Evolutionary conservation across 192 early-diverging fungal species (phyloP), one percentile per base, ranked within the genome.

Genomic region (Podila minutissima): DNA sequence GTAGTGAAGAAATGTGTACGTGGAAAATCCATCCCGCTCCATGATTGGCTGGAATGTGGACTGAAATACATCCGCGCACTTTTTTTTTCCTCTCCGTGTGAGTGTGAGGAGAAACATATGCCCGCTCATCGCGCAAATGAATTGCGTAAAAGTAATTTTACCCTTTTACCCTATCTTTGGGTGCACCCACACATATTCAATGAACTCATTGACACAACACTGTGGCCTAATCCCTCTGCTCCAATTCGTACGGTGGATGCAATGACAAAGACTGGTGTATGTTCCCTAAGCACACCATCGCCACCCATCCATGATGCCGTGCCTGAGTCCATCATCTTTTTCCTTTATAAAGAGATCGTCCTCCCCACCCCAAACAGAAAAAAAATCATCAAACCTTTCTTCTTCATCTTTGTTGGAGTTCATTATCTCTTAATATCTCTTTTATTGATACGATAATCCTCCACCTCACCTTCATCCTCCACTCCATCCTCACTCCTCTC

Each of bases 91-190:
- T 60, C 15, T 17, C 8, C 19, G 1, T 46, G 41, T 10, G 29
- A 29, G 29, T n/a, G 13, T 46, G 24, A 67, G 65, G 72, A 74
- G 72, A 74, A 74, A 74, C 72, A 67, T 74, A 74, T 74, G 64
- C 63, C 71, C 71, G 71, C 63, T 46, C 62, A 46, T 64, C 35
- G 38, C 37, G 35, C 62, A 24, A 10, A 31, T 38, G 15, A n/a
- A 22, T 41, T 64, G 32, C 59, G 31, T 33, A 33, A 33, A 61
- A 33, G 59, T 33, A 35, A 37, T 13, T 41, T 64, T 33, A n/a
- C 17, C 31, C 22, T 63, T 63, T 22, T 61, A 28, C 33, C 33
- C 60, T 38, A 64, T 46, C 37, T 22, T 37, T 38, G 41, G 29
- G n/a, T 28, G 5, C 20, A 31, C 28, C 6, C 32, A 5, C 33